A percentile compares a stretch with the other conserved stretches of the same genome.
These are phyloP conservation scores for Saturnispora halmiae DNA, from an alignment of 805 yeast species.

Conservation along the genomic window DNA sequence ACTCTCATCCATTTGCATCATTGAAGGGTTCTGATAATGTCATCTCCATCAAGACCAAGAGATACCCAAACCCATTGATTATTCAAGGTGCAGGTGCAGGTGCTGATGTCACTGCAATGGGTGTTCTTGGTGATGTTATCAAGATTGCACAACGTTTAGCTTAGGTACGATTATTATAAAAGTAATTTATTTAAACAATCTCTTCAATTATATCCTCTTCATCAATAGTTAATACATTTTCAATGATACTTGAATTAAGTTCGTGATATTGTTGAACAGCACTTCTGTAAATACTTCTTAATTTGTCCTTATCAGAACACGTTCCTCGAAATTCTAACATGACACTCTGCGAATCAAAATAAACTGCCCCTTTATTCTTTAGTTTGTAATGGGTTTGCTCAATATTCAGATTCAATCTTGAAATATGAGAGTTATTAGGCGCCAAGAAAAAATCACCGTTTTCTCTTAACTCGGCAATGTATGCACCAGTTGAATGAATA, in stretches of 20 bases:
- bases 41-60: slow-evolving; percentile 79
- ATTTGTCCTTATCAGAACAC: slow-evolving; percentile 43
- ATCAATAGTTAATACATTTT: slow-evolving; percentile 15
- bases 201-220: not conserved
- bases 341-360: slow-evolving; percentile 61
- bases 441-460: slow-evolving; percentile 74
- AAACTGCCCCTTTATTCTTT: slow-evolving; percentile 21
- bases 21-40: slow-evolving; percentile 95
- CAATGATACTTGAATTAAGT: slow-evolving; percentile 16
- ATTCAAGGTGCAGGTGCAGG: slow-evolving; percentile 98
- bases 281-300: slow-evolving; percentile 47
- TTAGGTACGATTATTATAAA: not conserved
- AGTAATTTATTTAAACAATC: not conserved
- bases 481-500: slow-evolving; percentile 81
- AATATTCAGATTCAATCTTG: slow-evolving; percentile 51
- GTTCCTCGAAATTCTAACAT: slow-evolving; percentile 59
- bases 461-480: slow-evolving; percentile 77
- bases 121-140: slow-evolving; percentile 88
- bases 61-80: slow-evolving; percentile 88
- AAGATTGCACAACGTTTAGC: slow-evolving; percentile 85
- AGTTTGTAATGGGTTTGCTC: slow-evolving; percentile 22
- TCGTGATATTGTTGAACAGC: slow-evolving; percentile 43
- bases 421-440: slow-evolving; percentile 77
- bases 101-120: slow-evolving; percentile 58
- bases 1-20: slow-evolving; percentile 91